Evolutionary conservation across 495 filamentous ascomycete genomes (phyloP).

Genomic region (Penicillium canariense): DNA sequence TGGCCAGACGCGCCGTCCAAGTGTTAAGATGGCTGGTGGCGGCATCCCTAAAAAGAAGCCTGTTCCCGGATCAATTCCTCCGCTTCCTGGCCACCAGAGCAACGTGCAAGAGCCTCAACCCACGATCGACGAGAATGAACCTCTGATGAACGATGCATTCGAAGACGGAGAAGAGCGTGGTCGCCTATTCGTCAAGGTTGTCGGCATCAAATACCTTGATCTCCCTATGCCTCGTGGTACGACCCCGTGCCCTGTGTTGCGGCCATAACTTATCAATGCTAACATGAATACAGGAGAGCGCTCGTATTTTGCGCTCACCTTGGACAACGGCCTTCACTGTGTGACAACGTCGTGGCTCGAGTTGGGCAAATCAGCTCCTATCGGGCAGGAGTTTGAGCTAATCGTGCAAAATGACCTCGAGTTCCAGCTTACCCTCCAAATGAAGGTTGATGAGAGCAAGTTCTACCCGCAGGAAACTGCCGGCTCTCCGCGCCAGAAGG

Average conservation of each 20-base stretch:
- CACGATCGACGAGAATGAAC: slow-evolving; percentile 59
- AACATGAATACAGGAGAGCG: slow-evolving; percentile 63
- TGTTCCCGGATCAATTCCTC: slow-evolving; percentile 62
- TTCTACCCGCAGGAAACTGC: slow-evolving; percentile 48
- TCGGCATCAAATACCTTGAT: slow-evolving; percentile 92
- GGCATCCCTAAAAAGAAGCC: slow-evolving; percentile 66
- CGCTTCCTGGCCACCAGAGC: slow-evolving; percentile 84
- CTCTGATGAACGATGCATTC: slow-evolving; percentile 50
- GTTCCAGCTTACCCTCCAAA: slow-evolving; percentile 94
- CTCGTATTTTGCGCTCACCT: slow-evolving; percentile 87
- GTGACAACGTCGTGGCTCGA: slow-evolving; percentile 96
- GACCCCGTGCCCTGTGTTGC: slow-evolving; percentile 12
- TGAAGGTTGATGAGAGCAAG: slow-evolving; percentile 79
- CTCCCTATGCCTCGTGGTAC: slow-evolving; percentile 87
- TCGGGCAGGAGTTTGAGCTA: slow-evolving; percentile 97
- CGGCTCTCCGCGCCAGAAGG: slow-evolving; percentile 60
- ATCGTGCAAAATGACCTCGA: slow-evolving; percentile 95
- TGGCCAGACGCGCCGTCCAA: slow-evolving; percentile 65
- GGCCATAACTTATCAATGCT: slow-evolving; percentile 6
- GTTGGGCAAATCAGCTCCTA: slow-evolving; percentile 86
- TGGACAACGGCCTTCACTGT: slow-evolving; percentile 96
- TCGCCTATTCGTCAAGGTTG: slow-evolving; percentile 94
- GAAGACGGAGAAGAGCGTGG: slow-evolving; percentile 86
- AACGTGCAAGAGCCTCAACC: slow-evolving; percentile 63
- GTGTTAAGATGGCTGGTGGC: slow-evolving; percentile 55